These are phyloP conservation scores for Sequoiadendron giganteum DNA, from an alignment of 75 land plant species.

Conservation along the genomic window DNA sequence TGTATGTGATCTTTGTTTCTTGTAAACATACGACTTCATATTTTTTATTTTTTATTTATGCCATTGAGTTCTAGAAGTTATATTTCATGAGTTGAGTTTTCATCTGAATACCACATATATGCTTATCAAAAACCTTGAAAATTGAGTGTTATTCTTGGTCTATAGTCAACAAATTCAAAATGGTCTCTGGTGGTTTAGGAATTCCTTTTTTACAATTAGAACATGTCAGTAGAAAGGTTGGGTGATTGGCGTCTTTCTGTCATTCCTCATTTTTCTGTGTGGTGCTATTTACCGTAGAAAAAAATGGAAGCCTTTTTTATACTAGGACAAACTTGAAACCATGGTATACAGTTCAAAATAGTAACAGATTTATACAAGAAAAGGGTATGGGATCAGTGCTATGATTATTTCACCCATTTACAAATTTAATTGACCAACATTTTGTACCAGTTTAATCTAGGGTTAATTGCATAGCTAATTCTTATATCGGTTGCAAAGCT, in stretches of 20 bases:
- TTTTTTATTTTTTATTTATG: not conserved
- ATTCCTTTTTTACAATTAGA: not conserved
- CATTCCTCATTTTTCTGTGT: not conserved
- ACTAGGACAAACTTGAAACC: not conserved
- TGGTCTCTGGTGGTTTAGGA: not conserved
- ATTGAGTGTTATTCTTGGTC: not conserved
- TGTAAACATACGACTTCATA: not conserved
- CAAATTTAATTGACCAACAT: not conserved
- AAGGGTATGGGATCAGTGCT: not conserved
- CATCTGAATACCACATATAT: not conserved
- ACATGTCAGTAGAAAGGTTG: not conserved
- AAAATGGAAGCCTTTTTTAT: not conserved
- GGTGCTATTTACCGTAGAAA: not conserved
- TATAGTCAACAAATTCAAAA: not conserved
- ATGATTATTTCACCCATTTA: not conserved
- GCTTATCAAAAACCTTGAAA: not conserved
- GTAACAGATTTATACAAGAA: not conserved
- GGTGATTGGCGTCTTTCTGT: not conserved
- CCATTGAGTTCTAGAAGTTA: not conserved
- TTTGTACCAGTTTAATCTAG: not conserved
- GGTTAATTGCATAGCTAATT: not conserved
- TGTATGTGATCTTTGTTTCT: not conserved
- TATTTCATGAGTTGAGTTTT: not conserved
- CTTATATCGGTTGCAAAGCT: not conserved
- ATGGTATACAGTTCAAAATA: not conserved